Evolutionary conservation across 163 green algal species (phyloP), one percentile per base, ranked within the genome.

Genomic region (Coccomyxa subellipsoidea): DNA sequence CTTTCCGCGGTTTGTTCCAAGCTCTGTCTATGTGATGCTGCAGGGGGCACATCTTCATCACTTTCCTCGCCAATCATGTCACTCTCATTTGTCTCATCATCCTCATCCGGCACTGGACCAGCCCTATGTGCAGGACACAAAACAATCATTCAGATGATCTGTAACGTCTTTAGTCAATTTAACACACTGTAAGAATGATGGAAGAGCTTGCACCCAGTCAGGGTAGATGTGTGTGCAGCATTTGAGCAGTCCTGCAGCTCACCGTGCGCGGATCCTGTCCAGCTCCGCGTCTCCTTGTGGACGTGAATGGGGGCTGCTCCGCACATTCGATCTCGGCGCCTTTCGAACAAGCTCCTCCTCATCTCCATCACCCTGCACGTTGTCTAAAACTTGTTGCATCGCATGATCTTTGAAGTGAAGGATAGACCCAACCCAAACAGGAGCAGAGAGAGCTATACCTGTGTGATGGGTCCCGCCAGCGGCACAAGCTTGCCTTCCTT

Each of bases 401-500:
- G 47, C 47, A 27, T 59, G 47, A n/a, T n/a, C n/a, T n/a, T n/a
- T n/a, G n/a, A n/a, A n/a, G n/a, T n/a, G n/a, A n/a, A n/a, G n/a
- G n/a, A n/a, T n/a, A n/a, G n/a, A n/a, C n/a, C n/a, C n/a, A n/a
- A n/a, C n/a, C n/a, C 47, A 59, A 54, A 8, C 40, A 54, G 10
- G 40, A 54, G 8, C 8, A 23, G 40, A 54, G 8, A 54, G 8
- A 54, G 40, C 8, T 54, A 54, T 54, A 54, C 10, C 8, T 8
- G 10, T 54, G 39, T 54, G 39, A 10, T 54, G 39, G 8, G 39
- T 23, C 8, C 39, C 47, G 5, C 21, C 47, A 21, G 47, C 7
- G 39, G 77, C 47, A 29, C 27, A 7, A 81, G 47, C 40, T 75
- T 81, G 3, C 77, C 77, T 73, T 39, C 40, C 40, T 29, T 72